Evolutionary conservation across 345 rosid genomes (phyloP).

Genomic region (Mallotus nudiflorus): DNA sequence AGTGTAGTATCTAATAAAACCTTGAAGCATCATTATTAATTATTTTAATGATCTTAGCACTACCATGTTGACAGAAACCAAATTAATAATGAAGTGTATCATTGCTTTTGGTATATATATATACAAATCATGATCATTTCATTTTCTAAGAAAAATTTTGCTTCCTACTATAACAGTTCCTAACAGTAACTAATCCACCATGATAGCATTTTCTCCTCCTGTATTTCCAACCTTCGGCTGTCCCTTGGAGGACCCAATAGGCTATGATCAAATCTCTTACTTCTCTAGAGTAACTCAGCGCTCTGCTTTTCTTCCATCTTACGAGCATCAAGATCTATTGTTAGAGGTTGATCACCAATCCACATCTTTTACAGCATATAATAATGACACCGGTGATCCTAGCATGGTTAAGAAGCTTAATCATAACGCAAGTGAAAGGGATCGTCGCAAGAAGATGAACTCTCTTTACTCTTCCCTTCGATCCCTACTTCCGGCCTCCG

Average conservation of each 20-base stretch:
- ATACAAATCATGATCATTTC: conserved; percentile 10
- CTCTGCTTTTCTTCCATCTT: neutral
- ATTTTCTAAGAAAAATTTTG: neutral
- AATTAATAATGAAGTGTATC: neutral
- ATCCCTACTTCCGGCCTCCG: conserved; percentile 49
- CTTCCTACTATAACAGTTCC: neutral
- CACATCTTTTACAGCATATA: neutral
- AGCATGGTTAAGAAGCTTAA: conserved; percentile 53
- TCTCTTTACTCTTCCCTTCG: conserved; percentile 58
- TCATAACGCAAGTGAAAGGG: conserved; percentile 73
- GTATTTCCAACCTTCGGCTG: conserved; percentile 20
- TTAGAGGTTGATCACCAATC: conserved; percentile 20
- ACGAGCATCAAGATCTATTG: neutral
- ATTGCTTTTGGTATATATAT: conserved; percentile 6
- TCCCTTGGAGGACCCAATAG: conserved; percentile 25
- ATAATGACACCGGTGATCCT: conserved; percentile 5
- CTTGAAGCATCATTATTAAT: neutral
- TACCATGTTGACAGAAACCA: neutral
- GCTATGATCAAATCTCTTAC: conserved; percentile 12
- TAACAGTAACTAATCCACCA: neutral
- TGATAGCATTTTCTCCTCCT: conserved; percentile 19
- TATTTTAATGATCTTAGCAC: neutral
- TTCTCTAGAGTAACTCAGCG: conserved; percentile 2
- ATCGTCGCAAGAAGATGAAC: conserved; percentile 63
- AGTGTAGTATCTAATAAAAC: neutral